Base-by-base conservation (phyloP, 2,329 filamentous ascomycete species). In the Dothideomycetes sp. region DNA sequence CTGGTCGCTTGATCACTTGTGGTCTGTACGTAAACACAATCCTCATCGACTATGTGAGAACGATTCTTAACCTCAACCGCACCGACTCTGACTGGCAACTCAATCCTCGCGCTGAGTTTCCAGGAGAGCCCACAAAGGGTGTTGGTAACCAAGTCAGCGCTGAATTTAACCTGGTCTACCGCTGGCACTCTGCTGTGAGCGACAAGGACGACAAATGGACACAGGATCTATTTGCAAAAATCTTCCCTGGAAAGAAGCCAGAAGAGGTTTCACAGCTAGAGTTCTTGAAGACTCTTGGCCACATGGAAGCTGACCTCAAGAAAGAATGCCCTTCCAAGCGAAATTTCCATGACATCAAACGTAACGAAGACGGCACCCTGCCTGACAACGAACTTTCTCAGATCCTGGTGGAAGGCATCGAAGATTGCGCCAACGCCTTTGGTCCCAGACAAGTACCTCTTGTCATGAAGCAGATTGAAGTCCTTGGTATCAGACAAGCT, bases 401-500 rank as follows among this genome's bases (percentile, higher is more conserved):
- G 2, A 65, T 77, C 12, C 64, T 80, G n/a, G 68, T 67, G 17
- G 65, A 68, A 20, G 64, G 70, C n/a, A 76, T 79, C 54, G 71
- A 80, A 16, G 74, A 80, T 43, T 71, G 72, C 23, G 73, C 74
- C 2, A 74, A 74, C 23, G 63, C 66, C 5, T 79, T 78, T 48
- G 77, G 77, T 1, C 70, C 76, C 2, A 67, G 68, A 11, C 75
- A 73, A 51, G 68, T 80, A 1, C 76, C 77, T 4, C 67, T 66
- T 28, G 67, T 71, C 1, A 69, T 82, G 51, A 74, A 70, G 50
- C 64, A 68, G 1, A 68, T 81, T n/a, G 78, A 81, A 55, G 65
- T 78, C 3, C 64, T 79, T 2, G 76, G 76, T 7, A 80, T 80
- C 36, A 64, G 69, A 13, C 77, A 80, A 48, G 73, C 70, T 5